A percentile compares a stretch with the other conserved stretches of the same genome.
phyloP scores from a whole-genome alignment of 306 rosid species.

The Castanea crenata region DNA sequence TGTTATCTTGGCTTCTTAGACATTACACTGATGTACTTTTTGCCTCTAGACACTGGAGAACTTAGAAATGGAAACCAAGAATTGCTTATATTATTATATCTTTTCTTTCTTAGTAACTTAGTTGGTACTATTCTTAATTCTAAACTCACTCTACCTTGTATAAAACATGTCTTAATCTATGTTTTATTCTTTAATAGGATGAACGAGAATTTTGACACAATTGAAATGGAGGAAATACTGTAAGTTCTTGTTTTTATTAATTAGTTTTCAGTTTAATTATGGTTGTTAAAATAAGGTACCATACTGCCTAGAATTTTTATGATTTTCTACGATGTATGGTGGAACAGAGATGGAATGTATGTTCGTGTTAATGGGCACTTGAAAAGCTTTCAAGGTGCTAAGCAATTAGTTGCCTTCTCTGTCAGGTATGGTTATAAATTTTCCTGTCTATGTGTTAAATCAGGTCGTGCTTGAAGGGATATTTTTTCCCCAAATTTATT shows the following conservation, averaged over 20 bases:
- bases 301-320: background rate
- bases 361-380: constrained; percentile 77
- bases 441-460: background rate
- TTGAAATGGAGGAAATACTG: constrained; percentile 76
- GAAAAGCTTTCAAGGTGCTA: constrained; percentile 77
- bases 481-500: background rate
- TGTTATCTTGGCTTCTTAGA: background rate
- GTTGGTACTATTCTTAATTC: background rate
- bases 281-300: background rate
- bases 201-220: constrained; percentile 66
- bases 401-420: constrained; percentile 69
- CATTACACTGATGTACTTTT: background rate
- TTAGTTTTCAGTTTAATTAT: constrained; percentile 20
- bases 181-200: constrained; percentile 46
- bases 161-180: constrained; percentile 2
- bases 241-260: constrained; percentile 32
- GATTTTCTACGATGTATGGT: constrained; percentile 8
- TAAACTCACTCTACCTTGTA: background rate
- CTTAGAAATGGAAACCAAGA: background rate
- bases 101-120: background rate
- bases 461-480: background rate
- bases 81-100: background rate
- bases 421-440: constrained; percentile 50
- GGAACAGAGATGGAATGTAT: constrained; percentile 50
- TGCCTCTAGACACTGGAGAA: background rate